Percentiles rank a stretch among this genome's conserved stretches.
Evolutionary conservation across 495 filamentous ascomycete genomes (phyloP).

Genomic region (Penicillium subrubescens): DNA sequence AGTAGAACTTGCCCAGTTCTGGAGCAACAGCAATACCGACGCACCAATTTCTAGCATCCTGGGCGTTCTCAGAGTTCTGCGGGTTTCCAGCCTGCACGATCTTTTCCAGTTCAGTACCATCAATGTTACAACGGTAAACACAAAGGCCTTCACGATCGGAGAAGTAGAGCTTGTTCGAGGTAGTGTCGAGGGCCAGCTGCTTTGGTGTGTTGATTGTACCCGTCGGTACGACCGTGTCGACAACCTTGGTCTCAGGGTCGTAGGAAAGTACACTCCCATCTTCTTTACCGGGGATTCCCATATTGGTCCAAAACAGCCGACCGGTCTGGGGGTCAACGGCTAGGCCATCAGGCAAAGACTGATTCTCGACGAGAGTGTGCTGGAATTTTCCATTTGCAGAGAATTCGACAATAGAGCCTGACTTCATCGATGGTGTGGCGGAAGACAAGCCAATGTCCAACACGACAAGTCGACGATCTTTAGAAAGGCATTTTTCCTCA

Average conservation of each 20-base stretch:
- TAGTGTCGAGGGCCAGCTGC: conserved; percentile 43
- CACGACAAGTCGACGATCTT: conserved; percentile 20
- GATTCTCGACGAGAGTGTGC: conserved; percentile 26
- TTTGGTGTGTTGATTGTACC: conserved; percentile 54
- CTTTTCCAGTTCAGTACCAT: conserved; percentile 46
- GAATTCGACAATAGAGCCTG: conserved; percentile 27
- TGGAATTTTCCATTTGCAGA: conserved; percentile 20
- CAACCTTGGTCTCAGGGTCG: conserved; percentile 41
- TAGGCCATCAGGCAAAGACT: conserved; percentile 49
- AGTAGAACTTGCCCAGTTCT: conserved; percentile 47
- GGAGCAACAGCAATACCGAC: conserved; percentile 35
- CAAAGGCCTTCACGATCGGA: conserved; percentile 56
- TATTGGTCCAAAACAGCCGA: conserved; percentile 54
- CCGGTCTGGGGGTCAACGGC: conserved; percentile 33
- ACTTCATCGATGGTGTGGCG: conserved; percentile 9
- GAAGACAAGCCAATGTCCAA: conserved; percentile 34
- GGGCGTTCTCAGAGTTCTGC: conserved; percentile 5
- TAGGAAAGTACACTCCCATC: conserved; percentile 47
- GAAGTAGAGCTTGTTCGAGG: conserved; percentile 46
- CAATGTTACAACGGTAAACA: conserved; percentile 46
- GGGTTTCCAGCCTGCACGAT: conserved; percentile 41
- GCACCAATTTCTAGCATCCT: conserved; percentile 35
- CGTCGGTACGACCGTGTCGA: conserved; percentile 33
- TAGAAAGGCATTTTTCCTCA: not conserved
- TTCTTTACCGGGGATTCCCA: conserved; percentile 44